Base-by-base conservation (phyloP, 441 rosid genomes). In the Macaranga tanarius region DNA sequence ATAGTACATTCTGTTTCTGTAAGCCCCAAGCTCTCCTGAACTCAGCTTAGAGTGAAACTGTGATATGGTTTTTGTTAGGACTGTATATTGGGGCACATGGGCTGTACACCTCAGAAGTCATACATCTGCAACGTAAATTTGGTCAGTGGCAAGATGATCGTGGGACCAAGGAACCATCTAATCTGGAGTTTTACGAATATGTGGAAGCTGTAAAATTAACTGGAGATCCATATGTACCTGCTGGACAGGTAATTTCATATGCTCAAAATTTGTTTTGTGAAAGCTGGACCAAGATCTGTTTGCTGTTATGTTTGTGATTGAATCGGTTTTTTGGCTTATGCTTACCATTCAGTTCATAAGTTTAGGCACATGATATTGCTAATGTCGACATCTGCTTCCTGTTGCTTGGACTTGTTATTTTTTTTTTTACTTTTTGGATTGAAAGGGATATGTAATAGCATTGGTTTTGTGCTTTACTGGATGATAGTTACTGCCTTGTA, bases 171-270 rank as follows among this genome's bases (percentile, higher is more conserved):
- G 88, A 86, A 75, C 67, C 86, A 76, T 48, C 84, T 15, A 83
- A 85, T 81, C 89, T 92, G 16, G 93, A 92, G 77, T 92, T 95
- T 65, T 95, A 90, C 78, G 99, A 95, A 81, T 95, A 95, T 77
- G 96, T 92, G 40, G 98, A 95, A 81, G 98, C 98, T 70, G 84
- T 88, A 31, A 95, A 95, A 72, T 77, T 95, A 84, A 89, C 90
- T 59, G 99, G 99, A 72, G 98, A 95, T 85, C 91, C 95, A 70
- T 89, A 87, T 80, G 92, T 95, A 23, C 98, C 99, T 60, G 98
- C 97, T 77, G 98, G 99, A 75, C 85, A 92, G 97, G 99, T 95
- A 81, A 57, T 71, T 73, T 77, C 40, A 13, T 72, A 57, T 82
- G 38, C 52, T 20, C 61, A 50, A 16, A 28, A 50, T n/a, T 28